Evolutionary conservation across 2,329 filamentous ascomycete genomes (phyloP).

Genomic region (Aspergillus uvarum): DNA sequence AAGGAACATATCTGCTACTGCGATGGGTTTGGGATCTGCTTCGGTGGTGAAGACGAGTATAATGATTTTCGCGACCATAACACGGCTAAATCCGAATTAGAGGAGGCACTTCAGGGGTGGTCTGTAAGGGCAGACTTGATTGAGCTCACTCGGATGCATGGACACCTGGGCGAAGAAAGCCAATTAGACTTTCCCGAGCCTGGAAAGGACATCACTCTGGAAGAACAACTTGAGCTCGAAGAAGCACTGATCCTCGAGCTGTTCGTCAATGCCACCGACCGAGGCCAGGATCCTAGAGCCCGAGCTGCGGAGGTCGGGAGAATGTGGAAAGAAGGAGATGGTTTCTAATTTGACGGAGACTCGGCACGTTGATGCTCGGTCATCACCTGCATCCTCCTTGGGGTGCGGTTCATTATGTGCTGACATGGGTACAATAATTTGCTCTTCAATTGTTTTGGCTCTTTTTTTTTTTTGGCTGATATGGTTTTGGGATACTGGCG

Average conservation of each 20-base stretch:
- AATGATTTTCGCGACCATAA: constrained; percentile 48
- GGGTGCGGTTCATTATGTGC: background rate
- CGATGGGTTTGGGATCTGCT: constrained; percentile 64
- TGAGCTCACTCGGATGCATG: constrained; percentile 26
- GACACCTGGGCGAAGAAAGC: constrained; percentile 26
- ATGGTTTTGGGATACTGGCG: background rate
- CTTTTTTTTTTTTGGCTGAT: background rate
- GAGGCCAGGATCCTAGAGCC: constrained; percentile 52
- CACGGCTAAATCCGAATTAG: constrained; percentile 37
- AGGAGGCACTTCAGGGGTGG: constrained; percentile 42
- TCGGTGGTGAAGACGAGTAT: constrained; percentile 52
- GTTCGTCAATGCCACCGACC: constrained; percentile 48
- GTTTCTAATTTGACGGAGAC: constrained; percentile 41
- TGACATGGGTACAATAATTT: background rate
- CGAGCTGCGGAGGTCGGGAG: constrained; percentile 55
- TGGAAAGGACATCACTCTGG: constrained; percentile 46
- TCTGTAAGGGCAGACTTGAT: constrained; percentile 39
- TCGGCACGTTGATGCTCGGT: background rate
- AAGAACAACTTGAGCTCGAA: constrained; percentile 46
- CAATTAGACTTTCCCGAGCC: constrained; percentile 38
- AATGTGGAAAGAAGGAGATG: constrained; percentile 56
- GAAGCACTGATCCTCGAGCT: constrained; percentile 43
- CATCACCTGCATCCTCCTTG: no score
- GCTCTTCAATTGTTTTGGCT: background rate
- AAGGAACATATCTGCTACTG: constrained; percentile 61